phyloP scores from a whole-genome alignment of 2,329 filamentous ascomycete species.

The Cercospora sp. region DNA sequence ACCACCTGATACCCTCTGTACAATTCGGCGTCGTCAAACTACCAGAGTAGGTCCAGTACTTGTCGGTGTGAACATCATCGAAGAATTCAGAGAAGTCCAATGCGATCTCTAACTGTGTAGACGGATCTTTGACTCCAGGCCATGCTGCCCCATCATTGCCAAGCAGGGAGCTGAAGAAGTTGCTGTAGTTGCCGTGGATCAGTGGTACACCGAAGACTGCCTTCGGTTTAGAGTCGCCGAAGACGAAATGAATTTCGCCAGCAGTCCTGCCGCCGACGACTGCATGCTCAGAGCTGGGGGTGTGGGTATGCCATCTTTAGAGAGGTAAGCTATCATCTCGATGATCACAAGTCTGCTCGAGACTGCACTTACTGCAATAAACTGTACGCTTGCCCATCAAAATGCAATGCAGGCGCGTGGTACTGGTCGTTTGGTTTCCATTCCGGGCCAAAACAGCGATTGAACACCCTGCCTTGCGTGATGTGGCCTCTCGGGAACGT shows the following conservation, averaged over 20 bases:
- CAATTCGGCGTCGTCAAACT: constrained; percentile 52
- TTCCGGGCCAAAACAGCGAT: background rate
- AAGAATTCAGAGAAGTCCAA: background rate
- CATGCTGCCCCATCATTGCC: background rate
- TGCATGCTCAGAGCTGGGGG: background rate
- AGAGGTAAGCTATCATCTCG: background rate
- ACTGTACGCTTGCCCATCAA: background rate
- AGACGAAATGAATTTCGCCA: background rate
- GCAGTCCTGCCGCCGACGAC: background rate
- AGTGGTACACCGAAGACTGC: background rate
- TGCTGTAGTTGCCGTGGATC: background rate
- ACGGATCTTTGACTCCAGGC: background rate
- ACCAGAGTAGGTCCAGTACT: constrained; percentile 49
- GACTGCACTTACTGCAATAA: background rate
- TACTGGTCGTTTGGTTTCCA: background rate
- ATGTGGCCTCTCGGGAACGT: background rate
- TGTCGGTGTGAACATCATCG: background rate
- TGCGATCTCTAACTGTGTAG: background rate
- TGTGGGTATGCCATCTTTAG: background rate
- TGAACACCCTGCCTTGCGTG: background rate
- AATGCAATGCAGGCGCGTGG: background rate
- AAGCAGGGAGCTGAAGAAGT: background rate
- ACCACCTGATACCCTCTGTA: constrained; percentile 51
- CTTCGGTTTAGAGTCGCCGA: background rate
- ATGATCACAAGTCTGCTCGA: background rate